Conservation (phyloP, 2,329 filamentous ascomycete species). For the Talaromyces sp. region DNA sequence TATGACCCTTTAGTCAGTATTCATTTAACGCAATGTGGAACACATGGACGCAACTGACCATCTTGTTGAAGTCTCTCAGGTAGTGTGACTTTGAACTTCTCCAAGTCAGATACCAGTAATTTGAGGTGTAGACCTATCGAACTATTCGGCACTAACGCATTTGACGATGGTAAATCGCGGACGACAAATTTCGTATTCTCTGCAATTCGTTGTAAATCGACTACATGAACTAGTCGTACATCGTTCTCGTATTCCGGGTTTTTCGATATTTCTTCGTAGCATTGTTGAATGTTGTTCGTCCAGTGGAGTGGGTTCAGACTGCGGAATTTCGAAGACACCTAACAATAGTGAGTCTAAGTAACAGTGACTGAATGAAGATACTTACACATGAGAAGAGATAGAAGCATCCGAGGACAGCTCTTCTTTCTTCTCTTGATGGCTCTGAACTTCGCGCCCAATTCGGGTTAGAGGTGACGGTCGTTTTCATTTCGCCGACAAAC, state of each 20-base stretch:
- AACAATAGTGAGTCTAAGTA: conserved; percentile 6
- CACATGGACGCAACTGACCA: conserved; percentile 9
- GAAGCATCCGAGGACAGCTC: conserved; percentile 17
- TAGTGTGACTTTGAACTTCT: conserved; percentile 12
- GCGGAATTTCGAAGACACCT: conserved; percentile 13
- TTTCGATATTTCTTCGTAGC: conserved; percentile 15
- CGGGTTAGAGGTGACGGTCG: conserved; percentile 15
- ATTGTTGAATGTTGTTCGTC: conserved; percentile 15
- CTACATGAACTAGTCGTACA: conserved; percentile 6
- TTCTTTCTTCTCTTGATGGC: conserved; percentile 15
- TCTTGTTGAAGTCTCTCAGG: conserved; percentile 14
- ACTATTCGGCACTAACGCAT: conserved; percentile 1
- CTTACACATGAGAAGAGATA: conserved; percentile 16
- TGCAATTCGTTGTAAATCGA: conserved; percentile 15
- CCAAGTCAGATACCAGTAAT: conserved; percentile 11
- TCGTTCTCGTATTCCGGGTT: conserved; percentile 11
- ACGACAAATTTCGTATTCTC: conserved; percentile 13
- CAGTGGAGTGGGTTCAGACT: conserved; percentile 11
- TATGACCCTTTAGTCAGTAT: conserved; percentile 1
- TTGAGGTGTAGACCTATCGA: conserved; percentile 9
- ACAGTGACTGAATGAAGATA: background rate
- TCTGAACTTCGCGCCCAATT: conserved; percentile 16
- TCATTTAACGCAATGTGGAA: background rate
- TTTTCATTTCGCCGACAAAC: conserved; percentile 15
- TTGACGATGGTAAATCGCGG: conserved; percentile 5